phyloP scores from a whole-genome alignment of 768 basidiomycete species.

The Nidularia pulvinata region DNA sequence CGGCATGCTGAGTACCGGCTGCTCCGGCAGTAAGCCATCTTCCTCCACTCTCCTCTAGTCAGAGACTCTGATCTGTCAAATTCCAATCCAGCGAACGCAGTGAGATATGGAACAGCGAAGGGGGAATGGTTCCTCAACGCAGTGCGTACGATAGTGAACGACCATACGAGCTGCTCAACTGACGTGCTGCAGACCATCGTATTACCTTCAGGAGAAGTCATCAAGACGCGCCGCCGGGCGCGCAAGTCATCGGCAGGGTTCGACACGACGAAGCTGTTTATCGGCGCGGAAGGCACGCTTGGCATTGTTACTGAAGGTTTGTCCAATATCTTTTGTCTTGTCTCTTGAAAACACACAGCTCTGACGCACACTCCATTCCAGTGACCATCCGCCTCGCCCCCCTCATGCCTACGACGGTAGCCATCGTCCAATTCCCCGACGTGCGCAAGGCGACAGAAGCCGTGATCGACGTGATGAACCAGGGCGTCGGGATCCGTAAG shows the following conservation, averaged over 20 bases:
- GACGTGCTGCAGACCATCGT: slow-evolving; percentile 71
- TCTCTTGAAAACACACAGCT: not conserved
- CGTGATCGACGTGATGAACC: slow-evolving; percentile 69
- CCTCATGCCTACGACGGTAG: slow-evolving; percentile 79
- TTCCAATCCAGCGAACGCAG: slow-evolving; percentile 60
- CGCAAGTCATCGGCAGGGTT: slow-evolving; percentile 90
- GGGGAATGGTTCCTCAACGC: slow-evolving; percentile 91
- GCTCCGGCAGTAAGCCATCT: slow-evolving; percentile 65
- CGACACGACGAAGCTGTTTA: slow-evolving; percentile 83
- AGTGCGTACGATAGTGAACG: slow-evolving; percentile 29
- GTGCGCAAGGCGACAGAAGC: slow-evolving; percentile 76
- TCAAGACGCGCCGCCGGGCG: slow-evolving; percentile 80
- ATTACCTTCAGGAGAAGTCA: slow-evolving; percentile 85
- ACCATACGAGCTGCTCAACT: not conserved
- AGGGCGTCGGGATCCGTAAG: slow-evolving; percentile 78
- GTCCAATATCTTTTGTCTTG: not conserved
- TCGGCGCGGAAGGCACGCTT: slow-evolving; percentile 79
- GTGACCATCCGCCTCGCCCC: slow-evolving; percentile 85
- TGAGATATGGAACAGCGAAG: slow-evolving; percentile 87
- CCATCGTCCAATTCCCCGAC: slow-evolving; percentile 79
- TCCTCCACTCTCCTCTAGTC: not conserved
- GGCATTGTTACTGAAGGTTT: slow-evolving; percentile 89
- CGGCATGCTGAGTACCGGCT: slow-evolving; percentile 87
- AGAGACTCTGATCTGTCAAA: not conserved
- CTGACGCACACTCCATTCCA: slow-evolving; percentile 15